These are phyloP conservation scores for Scedosporium minutisporum DNA, from an alignment of 2,329 filamentous ascomycete species.

Conservation along the genomic window DNA sequence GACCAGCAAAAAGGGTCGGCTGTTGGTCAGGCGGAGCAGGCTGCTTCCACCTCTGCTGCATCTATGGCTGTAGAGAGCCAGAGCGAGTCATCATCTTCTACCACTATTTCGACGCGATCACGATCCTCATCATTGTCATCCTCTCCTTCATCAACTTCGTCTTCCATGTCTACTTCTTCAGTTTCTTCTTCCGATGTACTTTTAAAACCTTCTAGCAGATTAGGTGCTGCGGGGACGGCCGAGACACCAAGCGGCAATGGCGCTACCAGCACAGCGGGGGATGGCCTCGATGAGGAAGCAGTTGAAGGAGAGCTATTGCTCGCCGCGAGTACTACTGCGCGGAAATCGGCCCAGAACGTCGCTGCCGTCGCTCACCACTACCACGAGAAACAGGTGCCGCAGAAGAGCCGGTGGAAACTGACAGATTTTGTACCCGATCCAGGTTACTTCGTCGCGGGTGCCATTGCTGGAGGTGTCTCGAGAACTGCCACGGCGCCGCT, in stretches of 20 bases:
- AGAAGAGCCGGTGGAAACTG: slow-evolving; percentile 30
- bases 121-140: slow-evolving; percentile 8
- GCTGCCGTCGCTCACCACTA: slow-evolving; percentile 25
- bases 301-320: background rate
- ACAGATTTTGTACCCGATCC: slow-evolving; percentile 67
- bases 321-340: background rate
- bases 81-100: background rate
- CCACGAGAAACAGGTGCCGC: slow-evolving; percentile 8
- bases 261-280: slow-evolving; percentile 5
- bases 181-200: background rate
- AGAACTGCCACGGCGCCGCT: slow-evolving; percentile 91
- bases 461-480: slow-evolving; percentile 86
- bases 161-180: background rate
- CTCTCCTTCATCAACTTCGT: slow-evolving; percentile 9
- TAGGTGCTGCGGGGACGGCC: background rate
- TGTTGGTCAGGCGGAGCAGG: background rate
- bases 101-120: background rate
- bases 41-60: background rate
- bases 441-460: slow-evolving; percentile 98
- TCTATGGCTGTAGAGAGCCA: background rate
- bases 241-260: slow-evolving; percentile 13
- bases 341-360: slow-evolving; percentile 14
- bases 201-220: background rate
- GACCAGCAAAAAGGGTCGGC: background rate
- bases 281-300: slow-evolving; percentile 1